phyloP scores from a whole-genome alignment of 495 filamentous ascomycete genomes.

The Extremus antarcticus region DNA sequence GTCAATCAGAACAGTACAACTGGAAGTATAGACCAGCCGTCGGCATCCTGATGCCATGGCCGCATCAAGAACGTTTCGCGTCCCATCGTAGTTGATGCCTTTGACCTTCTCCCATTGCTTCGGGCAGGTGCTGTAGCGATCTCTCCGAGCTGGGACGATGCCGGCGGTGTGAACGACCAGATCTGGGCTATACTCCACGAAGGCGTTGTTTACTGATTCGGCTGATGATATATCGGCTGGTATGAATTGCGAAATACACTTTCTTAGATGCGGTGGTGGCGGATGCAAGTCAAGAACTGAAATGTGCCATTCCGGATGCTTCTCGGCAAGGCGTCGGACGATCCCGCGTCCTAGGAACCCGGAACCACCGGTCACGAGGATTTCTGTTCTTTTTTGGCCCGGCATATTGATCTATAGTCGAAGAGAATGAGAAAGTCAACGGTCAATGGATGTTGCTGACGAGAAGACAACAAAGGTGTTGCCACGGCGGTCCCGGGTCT shows the following conservation, averaged over 20 bases:
- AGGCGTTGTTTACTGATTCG: conserved; percentile 17
- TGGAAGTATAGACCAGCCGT: conserved; percentile 40
- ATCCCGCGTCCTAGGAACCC: conserved; percentile 31
- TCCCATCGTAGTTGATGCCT: conserved; percentile 37
- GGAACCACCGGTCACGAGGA: conserved; percentile 32
- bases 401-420: no score
- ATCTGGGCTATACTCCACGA: conserved; percentile 21
- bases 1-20: conserved; percentile 45
- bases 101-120: conserved; percentile 21
- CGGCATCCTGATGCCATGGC: conserved; percentile 26
- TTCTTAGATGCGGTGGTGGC: conserved; percentile 3
- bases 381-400: neutral
- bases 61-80: conserved; percentile 33
- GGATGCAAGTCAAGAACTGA: conserved; percentile 27
- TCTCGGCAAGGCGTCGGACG: conserved; percentile 19
- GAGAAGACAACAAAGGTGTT: no score
- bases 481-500: no score
- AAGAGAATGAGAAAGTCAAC: no score
- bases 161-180: conserved; percentile 31
- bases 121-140: conserved; percentile 21
- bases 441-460: no score
- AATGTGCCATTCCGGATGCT: conserved; percentile 20
- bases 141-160: conserved; percentile 18
- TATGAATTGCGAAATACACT: conserved; percentile 20
- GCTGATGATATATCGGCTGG: conserved; percentile 22